Conservation (phyloP, 2,329 filamentous ascomycete species). For the Xylaria sp. region DNA sequence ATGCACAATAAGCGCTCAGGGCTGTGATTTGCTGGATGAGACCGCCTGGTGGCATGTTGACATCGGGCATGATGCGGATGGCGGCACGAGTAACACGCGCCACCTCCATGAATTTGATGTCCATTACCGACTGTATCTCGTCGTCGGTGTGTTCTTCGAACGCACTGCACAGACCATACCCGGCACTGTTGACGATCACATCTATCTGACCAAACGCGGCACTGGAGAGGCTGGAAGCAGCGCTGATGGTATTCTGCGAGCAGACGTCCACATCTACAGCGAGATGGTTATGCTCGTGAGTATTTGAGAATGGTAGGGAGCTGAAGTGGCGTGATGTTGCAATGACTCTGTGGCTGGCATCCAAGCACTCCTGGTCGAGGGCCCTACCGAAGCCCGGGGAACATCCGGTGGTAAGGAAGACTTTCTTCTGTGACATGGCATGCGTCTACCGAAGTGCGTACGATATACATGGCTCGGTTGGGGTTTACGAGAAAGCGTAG, state of each 20-base stretch:
- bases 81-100: background rate
- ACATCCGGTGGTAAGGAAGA: constrained; percentile 1
- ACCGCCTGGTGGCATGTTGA: constrained; percentile 5
- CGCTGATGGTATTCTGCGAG: background rate
- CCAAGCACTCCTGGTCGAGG: constrained; percentile 1
- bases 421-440: background rate
- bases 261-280: background rate
- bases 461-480: too few species aligned
- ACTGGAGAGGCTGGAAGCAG: background rate
- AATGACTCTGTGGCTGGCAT: background rate
- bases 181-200: constrained; percentile 1
- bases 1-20: constrained; percentile 7
- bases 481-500: too few species aligned
- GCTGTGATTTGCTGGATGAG: constrained; percentile 7
- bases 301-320: background rate
- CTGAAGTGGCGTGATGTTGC: background rate
- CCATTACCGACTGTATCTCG: background rate
- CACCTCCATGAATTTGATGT: background rate
- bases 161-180: constrained; percentile 2
- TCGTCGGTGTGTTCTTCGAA: constrained; percentile 8
- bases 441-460: too few species aligned
- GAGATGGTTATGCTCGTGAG: constrained; percentile 2
- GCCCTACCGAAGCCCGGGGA: background rate
- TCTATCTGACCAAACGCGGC: background rate
- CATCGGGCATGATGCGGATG: background rate